A percentile compares a stretch with the other conserved stretches of the same genome.
phyloP scores from a whole-genome alignment of 2,329 filamentous ascomycete species.

The Botrytis sinoallii region DNA sequence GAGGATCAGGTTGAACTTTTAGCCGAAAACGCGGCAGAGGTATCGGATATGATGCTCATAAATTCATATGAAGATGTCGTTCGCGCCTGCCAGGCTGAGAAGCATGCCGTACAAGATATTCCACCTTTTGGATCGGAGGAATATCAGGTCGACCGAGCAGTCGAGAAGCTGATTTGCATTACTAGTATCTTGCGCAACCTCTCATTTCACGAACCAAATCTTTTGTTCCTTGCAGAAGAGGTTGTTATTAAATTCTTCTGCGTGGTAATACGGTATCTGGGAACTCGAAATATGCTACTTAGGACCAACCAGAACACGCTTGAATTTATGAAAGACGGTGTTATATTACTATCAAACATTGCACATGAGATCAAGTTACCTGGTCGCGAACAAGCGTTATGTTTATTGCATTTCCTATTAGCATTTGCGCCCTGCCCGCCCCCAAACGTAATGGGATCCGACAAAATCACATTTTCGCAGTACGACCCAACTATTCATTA shows the following conservation, averaged over 20 bases:
- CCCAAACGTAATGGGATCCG: constrained; percentile 54
- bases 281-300: constrained; percentile 83
- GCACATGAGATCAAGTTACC: constrained; percentile 77
- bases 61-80: constrained; percentile 84
- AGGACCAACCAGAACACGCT: constrained; percentile 79
- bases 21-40: constrained; percentile 78
- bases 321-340: constrained; percentile 95
- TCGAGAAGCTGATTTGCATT: constrained; percentile 83
- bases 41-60: constrained; percentile 82
- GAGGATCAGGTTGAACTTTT: constrained; percentile 83
- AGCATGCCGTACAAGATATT: constrained; percentile 67
- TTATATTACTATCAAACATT: constrained; percentile 86
- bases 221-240: constrained; percentile 69
- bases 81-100: constrained; percentile 72
- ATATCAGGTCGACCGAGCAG: constrained; percentile 81
- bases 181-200: constrained; percentile 91
- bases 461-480: constrained; percentile 68
- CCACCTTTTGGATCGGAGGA: constrained; percentile 70
- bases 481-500: constrained; percentile 81
- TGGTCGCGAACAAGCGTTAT: constrained; percentile 80
- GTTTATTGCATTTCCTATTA: constrained; percentile 82
- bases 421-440: constrained; percentile 81
- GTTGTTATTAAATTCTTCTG: constrained; percentile 80
- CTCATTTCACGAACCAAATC: constrained; percentile 81
- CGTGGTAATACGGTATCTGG: constrained; percentile 78